Evolutionary conservation across 768 basidiomycete species (phyloP), one percentile per base, ranked within the genome.

Genomic region (Suillus lakei): DNA sequence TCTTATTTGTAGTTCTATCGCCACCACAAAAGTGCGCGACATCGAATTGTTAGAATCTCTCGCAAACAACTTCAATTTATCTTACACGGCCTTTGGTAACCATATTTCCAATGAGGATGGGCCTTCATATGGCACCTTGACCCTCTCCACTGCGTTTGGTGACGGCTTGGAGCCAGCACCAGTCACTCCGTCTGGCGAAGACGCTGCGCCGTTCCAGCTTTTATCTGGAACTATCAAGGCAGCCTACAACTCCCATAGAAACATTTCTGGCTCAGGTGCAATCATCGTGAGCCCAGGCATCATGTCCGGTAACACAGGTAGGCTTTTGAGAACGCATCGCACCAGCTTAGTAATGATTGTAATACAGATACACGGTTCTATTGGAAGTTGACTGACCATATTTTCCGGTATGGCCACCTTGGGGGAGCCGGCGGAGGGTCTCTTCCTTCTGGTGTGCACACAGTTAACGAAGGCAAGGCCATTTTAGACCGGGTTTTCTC

Each of bases 401-500:
- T 93, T 66, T 92, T 91, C 83, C 86, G 91, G 23, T 93, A 92
- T 64, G 74, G 72, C 23, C 79, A 78, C 59, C 80, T 75, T 9
- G 76, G 77, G 46, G 70, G 70, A 34, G 71, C 73, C 0, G 76
- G 73, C 23, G 71, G 76, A 34, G 65, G 78, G 32, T 62, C 69
- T 1, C 68, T 80, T 28, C 76, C 76, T 59, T 70, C 73, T 30
- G 82, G 83, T 1, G 76, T 88, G n/a, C 92, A 92, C 74, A 91
- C 91, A 3, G 85, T 92, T 32, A 85, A 92, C 64, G 92, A 92
- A 82, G 82, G 90, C 71, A 85, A n/a, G n/a, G n/a, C n/a, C 71
- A 15, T 13, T 15, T 23, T 38, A 61, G 60, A 39, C 41, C 28
- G 34, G 10, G n/a, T n/a, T 41, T 5, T 43, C 3, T n/a, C n/a